phyloP scores from a whole-genome alignment of 2,329 filamentous ascomycete genomes.

The Verticillium isaacii region DNA sequence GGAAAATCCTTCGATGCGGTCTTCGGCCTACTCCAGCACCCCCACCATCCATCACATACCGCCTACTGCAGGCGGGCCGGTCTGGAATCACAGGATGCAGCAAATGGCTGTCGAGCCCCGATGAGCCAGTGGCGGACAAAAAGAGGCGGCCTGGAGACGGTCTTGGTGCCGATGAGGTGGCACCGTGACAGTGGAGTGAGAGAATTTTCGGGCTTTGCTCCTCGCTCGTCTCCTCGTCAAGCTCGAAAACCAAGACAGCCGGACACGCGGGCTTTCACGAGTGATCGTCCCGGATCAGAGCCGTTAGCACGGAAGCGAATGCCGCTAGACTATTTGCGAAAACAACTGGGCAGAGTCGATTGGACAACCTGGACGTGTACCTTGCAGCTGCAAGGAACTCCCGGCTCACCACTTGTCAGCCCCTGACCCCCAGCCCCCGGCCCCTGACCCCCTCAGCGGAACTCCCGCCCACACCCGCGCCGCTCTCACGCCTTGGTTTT shows the following conservation, averaged over 20 bases:
- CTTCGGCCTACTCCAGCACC: background rate
- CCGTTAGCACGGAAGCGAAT: constrained; percentile 2
- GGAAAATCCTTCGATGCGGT: background rate
- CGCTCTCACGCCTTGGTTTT: constrained; percentile 3
- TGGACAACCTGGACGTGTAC: constrained; percentile 7
- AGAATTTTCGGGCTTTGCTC: constrained; percentile 1
- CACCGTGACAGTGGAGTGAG: background rate
- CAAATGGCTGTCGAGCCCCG: background rate
- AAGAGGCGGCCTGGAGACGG: background rate
- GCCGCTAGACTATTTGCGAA: constrained; percentile 3
- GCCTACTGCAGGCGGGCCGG: constrained; percentile 8
- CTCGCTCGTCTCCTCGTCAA: background rate
- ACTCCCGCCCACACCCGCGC: constrained; percentile 3
- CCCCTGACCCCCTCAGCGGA: background rate
- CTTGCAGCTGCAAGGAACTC: constrained; percentile 14
- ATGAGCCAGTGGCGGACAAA: background rate
- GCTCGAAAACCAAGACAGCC: background rate
- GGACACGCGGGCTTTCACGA: background rate
- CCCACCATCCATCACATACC: background rate
- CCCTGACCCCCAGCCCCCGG: background rate
- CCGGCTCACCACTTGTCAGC: constrained; percentile 2
- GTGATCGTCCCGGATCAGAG: constrained; percentile 15
- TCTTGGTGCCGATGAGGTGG: background rate
- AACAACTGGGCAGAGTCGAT: background rate
- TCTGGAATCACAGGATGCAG: background rate